A percentile compares a stretch with the other conserved stretches of the same genome.
Evolutionary conservation across 129 eudicot genomes (phyloP).

Genomic region (Centaurea solstitialis): DNA sequence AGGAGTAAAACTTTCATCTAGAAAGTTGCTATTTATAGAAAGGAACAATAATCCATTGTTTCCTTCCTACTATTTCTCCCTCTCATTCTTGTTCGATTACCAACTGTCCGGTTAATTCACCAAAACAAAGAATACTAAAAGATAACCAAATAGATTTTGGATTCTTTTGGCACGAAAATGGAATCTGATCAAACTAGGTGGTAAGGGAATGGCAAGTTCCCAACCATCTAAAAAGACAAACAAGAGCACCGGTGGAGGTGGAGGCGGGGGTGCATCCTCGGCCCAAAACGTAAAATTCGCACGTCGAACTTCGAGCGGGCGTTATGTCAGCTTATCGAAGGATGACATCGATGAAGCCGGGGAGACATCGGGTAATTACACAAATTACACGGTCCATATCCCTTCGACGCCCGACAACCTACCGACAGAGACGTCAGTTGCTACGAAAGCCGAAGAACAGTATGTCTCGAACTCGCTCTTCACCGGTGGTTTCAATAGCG

Average conservation of each 20-base stretch:
- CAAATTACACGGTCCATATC: conserved; percentile 84
- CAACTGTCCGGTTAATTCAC: conserved; percentile 11
- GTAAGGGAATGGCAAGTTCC: conserved; percentile 46
- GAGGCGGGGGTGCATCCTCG: conserved; percentile 18
- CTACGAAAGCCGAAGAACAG: conserved; percentile 89
- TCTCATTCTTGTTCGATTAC: neutral
- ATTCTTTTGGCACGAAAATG: neutral
- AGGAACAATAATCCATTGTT: conserved; percentile 8
- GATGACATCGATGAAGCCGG: conserved; percentile 67
- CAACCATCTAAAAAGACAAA: conserved; percentile 61
- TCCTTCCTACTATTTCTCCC: conserved; percentile 18
- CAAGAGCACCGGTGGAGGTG: conserved; percentile 31
- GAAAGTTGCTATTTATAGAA: conserved; percentile 27
- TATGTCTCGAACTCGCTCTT: conserved; percentile 82
- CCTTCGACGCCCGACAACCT: conserved; percentile 76
- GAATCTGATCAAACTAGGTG: conserved; percentile 23
- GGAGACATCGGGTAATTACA: conserved; percentile 63
- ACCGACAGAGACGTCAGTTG: conserved; percentile 67
- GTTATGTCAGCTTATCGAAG: conserved; percentile 74
- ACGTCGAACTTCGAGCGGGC: conserved; percentile 74
- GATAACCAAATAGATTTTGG: neutral
- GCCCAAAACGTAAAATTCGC: conserved; percentile 83
- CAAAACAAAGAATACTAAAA: neutral
- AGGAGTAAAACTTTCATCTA: conserved; percentile 5
- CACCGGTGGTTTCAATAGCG: conserved; percentile 89